A percentile compares a stretch with the other conserved stretches of the same genome.
Evolutionary conservation across 192 early-diverging fungal species (phyloP).

Genomic region (Radiomyces spectabilis): DNA sequence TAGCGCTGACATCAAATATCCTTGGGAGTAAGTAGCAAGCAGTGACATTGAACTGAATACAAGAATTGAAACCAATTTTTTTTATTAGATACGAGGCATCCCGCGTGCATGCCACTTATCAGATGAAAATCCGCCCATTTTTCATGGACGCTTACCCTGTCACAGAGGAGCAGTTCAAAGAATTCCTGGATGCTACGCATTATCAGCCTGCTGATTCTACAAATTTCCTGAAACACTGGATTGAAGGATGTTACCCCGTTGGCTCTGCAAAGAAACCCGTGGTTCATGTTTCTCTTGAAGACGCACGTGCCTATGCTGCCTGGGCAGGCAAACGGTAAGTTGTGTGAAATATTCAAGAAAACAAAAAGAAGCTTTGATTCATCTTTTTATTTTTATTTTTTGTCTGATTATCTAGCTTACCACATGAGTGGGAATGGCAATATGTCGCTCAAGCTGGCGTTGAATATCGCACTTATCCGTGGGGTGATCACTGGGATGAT

Average conservation of each 20-base stretch:
- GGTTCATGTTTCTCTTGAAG: conserved; percentile 18
- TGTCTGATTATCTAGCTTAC: conserved; percentile 1
- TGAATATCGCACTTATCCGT: conserved; percentile 11
- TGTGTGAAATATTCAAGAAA: too few relatives aligned
- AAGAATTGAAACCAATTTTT: background rate
- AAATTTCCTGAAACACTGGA: conserved; percentile 17
- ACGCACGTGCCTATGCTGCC: conserved; percentile 12
- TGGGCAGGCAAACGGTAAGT: conserved; percentile 19
- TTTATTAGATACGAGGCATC: conserved; percentile 8
- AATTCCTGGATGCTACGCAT: conserved; percentile 10
- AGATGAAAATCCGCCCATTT: conserved; percentile 11
- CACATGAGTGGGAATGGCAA: conserved; percentile 22
- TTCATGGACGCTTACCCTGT: conserved; percentile 13
- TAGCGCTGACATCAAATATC: conserved; percentile 14
- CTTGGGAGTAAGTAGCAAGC: conserved; percentile 22
- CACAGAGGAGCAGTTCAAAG: conserved; percentile 14
- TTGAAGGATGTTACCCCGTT: conserved; percentile 8
- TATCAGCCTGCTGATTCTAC: conserved; percentile 15
- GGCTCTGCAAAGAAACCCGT: conserved; percentile 11
- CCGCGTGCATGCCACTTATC: conserved; percentile 4
- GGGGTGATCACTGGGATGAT: conserved; percentile 13
- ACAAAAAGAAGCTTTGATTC: too few relatives aligned
- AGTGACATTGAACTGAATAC: background rate
- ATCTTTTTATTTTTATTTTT: too few relatives aligned
- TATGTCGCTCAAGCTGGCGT: conserved; percentile 14